Percentiles rank a stretch among this genome's conserved stretches.
These are phyloP conservation scores for Monosporozyma yasuniensis DNA, from an alignment of 805 yeast species.

Conservation along the genomic window DNA sequence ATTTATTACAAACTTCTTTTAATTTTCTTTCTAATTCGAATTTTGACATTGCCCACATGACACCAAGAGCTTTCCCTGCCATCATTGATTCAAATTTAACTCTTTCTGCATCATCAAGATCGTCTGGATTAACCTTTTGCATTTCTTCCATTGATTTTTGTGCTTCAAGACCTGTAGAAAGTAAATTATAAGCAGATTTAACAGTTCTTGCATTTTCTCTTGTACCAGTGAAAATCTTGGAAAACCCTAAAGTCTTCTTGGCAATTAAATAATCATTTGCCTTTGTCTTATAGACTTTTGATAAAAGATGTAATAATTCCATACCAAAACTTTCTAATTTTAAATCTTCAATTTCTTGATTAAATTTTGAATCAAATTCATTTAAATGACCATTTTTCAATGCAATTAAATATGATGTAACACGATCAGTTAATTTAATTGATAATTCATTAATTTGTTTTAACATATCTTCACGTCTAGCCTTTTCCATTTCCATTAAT, in stretches of 20 bases:
- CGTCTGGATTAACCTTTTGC: conserved; percentile 56
- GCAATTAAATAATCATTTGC: conserved; percentile 68
- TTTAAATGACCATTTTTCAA: conserved; percentile 39
- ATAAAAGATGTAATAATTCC: conserved; percentile 76
- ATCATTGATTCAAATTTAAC: conserved; percentile 74
- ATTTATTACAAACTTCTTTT: conserved; percentile 72
- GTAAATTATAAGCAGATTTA: conserved; percentile 73
- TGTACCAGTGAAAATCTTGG: conserved; percentile 71
- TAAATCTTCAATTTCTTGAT: conserved; percentile 62
- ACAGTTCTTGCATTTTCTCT: conserved; percentile 79
- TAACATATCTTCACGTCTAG: conserved; percentile 43
- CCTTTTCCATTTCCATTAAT: conserved; percentile 41
- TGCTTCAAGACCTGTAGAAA: conserved; percentile 82
- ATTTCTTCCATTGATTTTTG: conserved; percentile 70
- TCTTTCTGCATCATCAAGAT: conserved; percentile 48
- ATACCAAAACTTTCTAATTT: conserved; percentile 94
- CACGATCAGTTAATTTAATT: conserved; percentile 37
- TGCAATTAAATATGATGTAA: conserved; percentile 39
- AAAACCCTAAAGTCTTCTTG: conserved; percentile 75
- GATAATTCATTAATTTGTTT: conserved; percentile 44
- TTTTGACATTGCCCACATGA: conserved; percentile 92
- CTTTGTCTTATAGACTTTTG: conserved; percentile 65
- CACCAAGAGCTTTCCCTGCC: conserved; percentile 83
- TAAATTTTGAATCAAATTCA: conserved; percentile 43
- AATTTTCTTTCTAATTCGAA: conserved; percentile 75